Conservation (phyloP, 2,329 filamentous ascomycete species). For the Fusarium armeniacum region DNA sequence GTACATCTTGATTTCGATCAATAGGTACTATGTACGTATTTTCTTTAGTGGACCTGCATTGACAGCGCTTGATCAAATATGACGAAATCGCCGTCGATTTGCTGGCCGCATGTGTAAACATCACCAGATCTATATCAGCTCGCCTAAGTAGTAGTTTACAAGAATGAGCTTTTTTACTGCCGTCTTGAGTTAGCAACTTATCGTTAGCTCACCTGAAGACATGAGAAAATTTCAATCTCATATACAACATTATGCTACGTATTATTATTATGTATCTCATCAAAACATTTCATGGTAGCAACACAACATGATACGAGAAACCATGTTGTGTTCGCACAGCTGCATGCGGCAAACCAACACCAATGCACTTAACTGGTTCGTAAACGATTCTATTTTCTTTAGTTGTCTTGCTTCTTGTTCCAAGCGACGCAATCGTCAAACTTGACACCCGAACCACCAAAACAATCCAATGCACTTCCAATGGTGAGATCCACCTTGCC, state of each 20-base stretch:
- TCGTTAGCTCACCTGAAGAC: not conserved
- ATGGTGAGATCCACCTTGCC: conserved; percentile 95
- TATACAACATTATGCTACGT: not conserved
- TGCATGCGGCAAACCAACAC: conserved; percentile 1
- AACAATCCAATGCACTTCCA: conserved; percentile 95
- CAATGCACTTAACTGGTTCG: conserved; percentile 1
- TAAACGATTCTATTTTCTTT: conserved; percentile 18
- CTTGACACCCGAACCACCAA: conserved; percentile 87
- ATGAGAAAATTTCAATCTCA: not conserved
- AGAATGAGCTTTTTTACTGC: conserved; percentile 2
- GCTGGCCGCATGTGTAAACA: conserved; percentile 16
- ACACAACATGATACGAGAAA: conserved; percentile 3
- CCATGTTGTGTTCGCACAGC: not conserved
- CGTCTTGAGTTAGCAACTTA: conserved; percentile 2
- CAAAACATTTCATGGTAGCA: not conserved
- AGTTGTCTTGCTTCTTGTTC: conserved; percentile 71
- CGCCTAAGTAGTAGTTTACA: conserved; percentile 1
- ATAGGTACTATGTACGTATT: not conserved
- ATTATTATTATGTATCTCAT: conserved; percentile 3
- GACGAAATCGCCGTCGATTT: conserved; percentile 21
- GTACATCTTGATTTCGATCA: conserved; percentile 15
- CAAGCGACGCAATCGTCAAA: conserved; percentile 91
- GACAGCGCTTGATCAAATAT: conserved; percentile 18
- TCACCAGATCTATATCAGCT: conserved; percentile 15
- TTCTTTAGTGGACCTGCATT: conserved; percentile 26